Evolutionary conservation across 1,284 basidiomycete species (phyloP), one percentile per base, ranked within the genome.

Genomic region (Apiotrichum veenhuisii): DNA sequence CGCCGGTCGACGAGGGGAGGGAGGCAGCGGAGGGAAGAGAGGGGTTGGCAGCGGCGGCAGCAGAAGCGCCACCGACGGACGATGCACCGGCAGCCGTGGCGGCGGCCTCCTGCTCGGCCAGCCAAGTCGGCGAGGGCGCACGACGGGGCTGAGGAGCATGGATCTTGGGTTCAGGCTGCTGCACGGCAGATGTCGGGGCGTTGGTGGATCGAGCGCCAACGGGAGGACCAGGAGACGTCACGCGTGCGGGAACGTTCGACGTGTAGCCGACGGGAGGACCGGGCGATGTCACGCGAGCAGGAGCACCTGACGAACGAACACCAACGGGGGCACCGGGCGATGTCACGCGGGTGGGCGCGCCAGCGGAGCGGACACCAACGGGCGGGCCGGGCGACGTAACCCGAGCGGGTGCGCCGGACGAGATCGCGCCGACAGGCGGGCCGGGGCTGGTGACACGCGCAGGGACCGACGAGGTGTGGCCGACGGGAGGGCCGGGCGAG

Each of bases 311-410:
- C 53, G n/a, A 59, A 61, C 43, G 58, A 54, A 8, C 23, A 41
- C 44, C 61, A 64, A 48, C 62, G 64, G 43, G 67, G 11, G 46
- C 20, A 17, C 46, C 46, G 12, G 26, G 46, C 3, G 46, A 34
- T 18, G 49, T 50, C 2, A 30, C 26, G 38, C 15, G 38, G 8
- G 40, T 30, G 9, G 40, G 50, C 7, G 33, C 40, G n/a, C 36
- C 23, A 8, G n/a, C 49, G 25, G 38, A 41, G 8, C 37, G 12
- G 5, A 26, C 26, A 18, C 25, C 49, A 23, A 27, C 37, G 11
- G 43, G 43, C 9, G 43, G 43, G 17, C 43, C 43, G 15, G 43
- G 15, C 8, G 37, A 17, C 37, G 37, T 38, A 15, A n/a, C 37
- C 17, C 20, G 20, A 42, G n/a, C 20, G 7, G 25, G 25, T 8